These are phyloP conservation scores for Phytophthora pluvialis DNA, from an alignment of 352 stramenopile species.

Conservation along the genomic window DNA sequence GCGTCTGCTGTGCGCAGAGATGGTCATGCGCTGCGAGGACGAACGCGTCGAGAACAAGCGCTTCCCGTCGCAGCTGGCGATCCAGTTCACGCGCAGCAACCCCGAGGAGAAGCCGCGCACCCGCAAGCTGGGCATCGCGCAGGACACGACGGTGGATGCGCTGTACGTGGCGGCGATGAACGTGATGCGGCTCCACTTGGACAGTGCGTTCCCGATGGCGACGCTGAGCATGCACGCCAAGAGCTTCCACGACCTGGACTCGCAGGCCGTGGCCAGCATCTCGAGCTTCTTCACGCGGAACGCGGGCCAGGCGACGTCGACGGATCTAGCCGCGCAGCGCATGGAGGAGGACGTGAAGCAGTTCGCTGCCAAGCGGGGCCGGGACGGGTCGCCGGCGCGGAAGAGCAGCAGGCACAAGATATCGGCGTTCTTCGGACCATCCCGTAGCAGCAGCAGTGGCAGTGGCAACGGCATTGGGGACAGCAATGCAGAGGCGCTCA, in stretches of 20 bases:
- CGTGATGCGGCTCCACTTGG: conserved; percentile 56
- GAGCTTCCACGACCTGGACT: conserved; percentile 69
- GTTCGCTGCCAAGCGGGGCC: conserved; percentile 29
- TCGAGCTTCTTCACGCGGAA: conserved; percentile 74
- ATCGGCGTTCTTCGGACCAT: conserved; percentile 54
- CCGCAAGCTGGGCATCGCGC: conserved; percentile 55
- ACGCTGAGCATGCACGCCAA: conserved; percentile 67
- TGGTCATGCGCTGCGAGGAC: conserved; percentile 80
- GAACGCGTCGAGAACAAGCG: conserved; percentile 81
- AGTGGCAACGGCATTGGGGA: conserved; percentile 4
- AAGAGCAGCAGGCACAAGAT: conserved; percentile 58
- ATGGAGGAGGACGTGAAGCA: conserved; percentile 36
- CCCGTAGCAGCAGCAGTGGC: conserved; percentile 2
- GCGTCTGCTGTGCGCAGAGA: conserved; percentile 73
- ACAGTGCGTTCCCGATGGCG: conserved; percentile 65
- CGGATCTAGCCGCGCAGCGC: conserved; percentile 14
- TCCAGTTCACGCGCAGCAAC: conserved; percentile 57
- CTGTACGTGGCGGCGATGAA: conserved; percentile 60
- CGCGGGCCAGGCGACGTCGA: conserved; percentile 7
- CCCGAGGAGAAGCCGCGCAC: conserved; percentile 52
- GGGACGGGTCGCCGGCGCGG: conserved; percentile 8
- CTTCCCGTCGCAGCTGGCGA: conserved; percentile 66
- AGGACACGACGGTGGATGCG: conserved; percentile 63
- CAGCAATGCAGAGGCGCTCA: not conserved
- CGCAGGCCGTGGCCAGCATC: conserved; percentile 50